Percentiles rank a stretch among this genome's conserved stretches.
phyloP scores from a whole-genome alignment of 2,329 filamentous ascomycete genomes.

The Trichoderma brevicompactum region DNA sequence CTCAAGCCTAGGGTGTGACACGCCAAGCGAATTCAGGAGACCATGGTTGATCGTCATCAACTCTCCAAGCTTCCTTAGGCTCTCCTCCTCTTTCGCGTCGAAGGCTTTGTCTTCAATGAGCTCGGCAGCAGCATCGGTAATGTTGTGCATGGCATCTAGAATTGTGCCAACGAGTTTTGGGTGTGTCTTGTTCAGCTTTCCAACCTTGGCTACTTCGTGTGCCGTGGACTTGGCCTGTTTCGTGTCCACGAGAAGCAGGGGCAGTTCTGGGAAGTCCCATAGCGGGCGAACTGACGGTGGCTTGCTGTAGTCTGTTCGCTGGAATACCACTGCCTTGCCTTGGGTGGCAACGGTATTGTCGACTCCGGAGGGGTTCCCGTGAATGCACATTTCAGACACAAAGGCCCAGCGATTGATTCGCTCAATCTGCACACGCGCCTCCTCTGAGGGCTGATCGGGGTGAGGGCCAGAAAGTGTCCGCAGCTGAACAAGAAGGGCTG shows the following conservation, averaged over 20 bases:
- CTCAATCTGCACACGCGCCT: constrained; percentile 89
- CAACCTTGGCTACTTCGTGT: constrained; percentile 85
- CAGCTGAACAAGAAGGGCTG: constrained; percentile 84
- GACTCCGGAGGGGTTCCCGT: constrained; percentile 93
- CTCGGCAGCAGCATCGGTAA: constrained; percentile 60
- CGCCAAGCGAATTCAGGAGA: constrained; percentile 84
- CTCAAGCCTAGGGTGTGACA: constrained; percentile 92
- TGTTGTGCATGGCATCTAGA: constrained; percentile 81
- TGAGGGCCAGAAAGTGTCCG: constrained; percentile 88
- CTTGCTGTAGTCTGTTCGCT: constrained; percentile 75
- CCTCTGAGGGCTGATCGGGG: constrained; percentile 83
- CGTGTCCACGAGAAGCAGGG: constrained; percentile 87
- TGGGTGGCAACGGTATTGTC: constrained; percentile 96
- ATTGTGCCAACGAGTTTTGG: constrained; percentile 79
- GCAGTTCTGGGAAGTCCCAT: constrained; percentile 89
- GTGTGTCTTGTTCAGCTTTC: constrained; percentile 69
- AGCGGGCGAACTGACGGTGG: constrained; percentile 78
- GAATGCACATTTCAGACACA: constrained; percentile 95
- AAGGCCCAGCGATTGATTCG: constrained; percentile 98
- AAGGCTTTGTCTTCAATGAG: constrained; percentile 67
- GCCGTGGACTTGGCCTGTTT: constrained; percentile 84
- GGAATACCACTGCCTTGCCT: constrained; percentile 92
- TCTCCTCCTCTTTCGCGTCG: constrained; percentile 64
- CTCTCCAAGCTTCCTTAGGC: constrained; percentile 77
- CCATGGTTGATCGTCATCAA: constrained; percentile 95